Conservation (phyloP, 495 filamentous ascomycete genomes). For the Antarctomyces pellizariae region DNA sequence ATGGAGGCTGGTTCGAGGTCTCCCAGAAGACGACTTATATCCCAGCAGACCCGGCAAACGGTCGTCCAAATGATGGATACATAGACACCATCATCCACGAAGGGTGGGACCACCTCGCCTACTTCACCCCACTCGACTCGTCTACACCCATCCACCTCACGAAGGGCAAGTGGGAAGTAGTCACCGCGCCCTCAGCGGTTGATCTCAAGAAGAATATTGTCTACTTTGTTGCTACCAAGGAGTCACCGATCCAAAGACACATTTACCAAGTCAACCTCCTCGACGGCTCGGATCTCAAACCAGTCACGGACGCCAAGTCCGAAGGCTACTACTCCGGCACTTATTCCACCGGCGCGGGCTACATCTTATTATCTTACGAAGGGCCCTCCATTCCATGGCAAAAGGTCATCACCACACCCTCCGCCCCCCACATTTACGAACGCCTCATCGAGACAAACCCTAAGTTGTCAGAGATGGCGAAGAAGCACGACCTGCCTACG, state of each 20-base stretch:
- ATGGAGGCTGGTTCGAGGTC: conserved; percentile 95
- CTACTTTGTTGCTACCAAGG: conserved; percentile 76
- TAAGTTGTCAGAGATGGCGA: conserved; percentile 38
- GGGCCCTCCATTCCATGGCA: conserved; percentile 84
- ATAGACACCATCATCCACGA: conserved; percentile 78
- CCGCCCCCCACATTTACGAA: conserved; percentile 36
- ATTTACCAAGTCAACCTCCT: conserved; percentile 64
- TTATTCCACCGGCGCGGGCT: conserved; percentile 63
- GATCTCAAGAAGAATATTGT: conserved; percentile 65
- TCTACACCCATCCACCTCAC: conserved; percentile 64
- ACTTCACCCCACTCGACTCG: conserved; percentile 82
- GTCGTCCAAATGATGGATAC: conserved; percentile 66
- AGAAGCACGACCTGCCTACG: conserved; percentile 60
- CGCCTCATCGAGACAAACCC: conserved; percentile 56
- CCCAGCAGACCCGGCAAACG: conserved; percentile 57
- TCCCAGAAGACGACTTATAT: conserved; percentile 69
- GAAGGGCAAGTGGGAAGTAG: conserved; percentile 81
- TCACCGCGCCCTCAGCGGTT: conserved; percentile 67
- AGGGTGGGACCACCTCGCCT: conserved; percentile 75
- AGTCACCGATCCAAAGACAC: conserved; percentile 71
- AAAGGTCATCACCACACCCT: conserved; percentile 65
- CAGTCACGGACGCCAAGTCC: conserved; percentile 51
- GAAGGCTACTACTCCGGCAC: conserved; percentile 72
- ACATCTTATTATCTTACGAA: conserved; percentile 56
- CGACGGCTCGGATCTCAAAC: conserved; percentile 43